These are phyloP conservation scores for Spathaspora arborariae DNA, from an alignment of 805 yeast genomes.

Conservation along the genomic window DNA sequence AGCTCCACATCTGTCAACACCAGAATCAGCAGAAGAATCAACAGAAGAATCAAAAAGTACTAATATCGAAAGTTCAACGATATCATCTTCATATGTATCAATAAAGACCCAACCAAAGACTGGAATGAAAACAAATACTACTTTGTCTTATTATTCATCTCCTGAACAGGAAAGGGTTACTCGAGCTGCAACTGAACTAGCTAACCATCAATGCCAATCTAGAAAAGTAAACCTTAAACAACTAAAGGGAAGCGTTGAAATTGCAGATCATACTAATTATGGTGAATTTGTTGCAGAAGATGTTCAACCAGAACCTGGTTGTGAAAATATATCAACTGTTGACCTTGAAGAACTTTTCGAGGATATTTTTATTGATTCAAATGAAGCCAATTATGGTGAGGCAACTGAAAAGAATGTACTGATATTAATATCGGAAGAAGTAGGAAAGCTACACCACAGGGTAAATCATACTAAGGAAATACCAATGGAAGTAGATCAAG, in stretches of 20 bases:
- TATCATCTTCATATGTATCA: constrained; percentile 28
- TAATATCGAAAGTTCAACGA: constrained; percentile 11
- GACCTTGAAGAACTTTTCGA: constrained; percentile 33
- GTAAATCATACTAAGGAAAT: constrained; percentile 4
- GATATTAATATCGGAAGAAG: constrained; percentile 6
- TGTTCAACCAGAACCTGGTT: constrained; percentile 1
- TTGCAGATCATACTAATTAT: constrained; percentile 15
- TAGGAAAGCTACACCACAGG: constrained; percentile 5
- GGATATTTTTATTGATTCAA: constrained; percentile 13
- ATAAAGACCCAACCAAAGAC: constrained; percentile 15
- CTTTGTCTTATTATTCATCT: constrained; percentile 16
- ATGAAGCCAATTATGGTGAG: constrained; percentile 10
- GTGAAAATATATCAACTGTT: constrained; percentile 8
- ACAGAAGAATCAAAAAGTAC: constrained; percentile 2
- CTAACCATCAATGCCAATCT: constrained; percentile 32
- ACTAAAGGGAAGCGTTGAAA: constrained; percentile 35
- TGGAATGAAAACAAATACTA: constrained; percentile 6
- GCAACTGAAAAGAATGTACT: constrained; percentile 9
- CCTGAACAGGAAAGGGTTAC: constrained; percentile 13
- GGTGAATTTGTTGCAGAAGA: constrained; percentile 13
- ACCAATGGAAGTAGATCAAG: constrained; percentile 3
- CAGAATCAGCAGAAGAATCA: constrained; percentile 7
- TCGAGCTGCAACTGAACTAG: constrained; percentile 11
- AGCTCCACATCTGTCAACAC: constrained; percentile 6
- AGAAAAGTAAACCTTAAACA: constrained; percentile 27